A percentile compares a stretch with the other conserved stretches of the same genome.
Evolutionary conservation across 2,329 filamentous ascomycete genomes (phyloP).

Genomic region (Calonectria honghensis): DNA sequence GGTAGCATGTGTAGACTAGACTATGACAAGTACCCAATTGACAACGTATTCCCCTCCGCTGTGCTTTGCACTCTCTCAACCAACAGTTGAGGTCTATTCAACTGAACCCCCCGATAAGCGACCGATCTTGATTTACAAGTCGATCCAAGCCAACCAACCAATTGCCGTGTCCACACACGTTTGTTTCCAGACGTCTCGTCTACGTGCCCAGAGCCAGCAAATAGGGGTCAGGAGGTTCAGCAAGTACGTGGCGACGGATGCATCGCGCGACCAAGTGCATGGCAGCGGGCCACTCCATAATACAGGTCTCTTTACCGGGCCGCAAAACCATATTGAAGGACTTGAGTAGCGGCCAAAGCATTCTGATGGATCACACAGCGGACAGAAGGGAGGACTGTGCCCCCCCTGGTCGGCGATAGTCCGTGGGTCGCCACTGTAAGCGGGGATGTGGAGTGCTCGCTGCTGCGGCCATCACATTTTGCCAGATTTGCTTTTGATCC

Average conservation of each 20-base stretch:
- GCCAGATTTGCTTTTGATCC: neutral
- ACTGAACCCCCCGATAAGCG: neutral
- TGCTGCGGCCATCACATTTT: neutral
- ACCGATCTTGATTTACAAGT: neutral
- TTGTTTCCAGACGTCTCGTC: neutral
- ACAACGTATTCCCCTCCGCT: neutral
- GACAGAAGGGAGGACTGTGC: neutral
- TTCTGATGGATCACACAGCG: neutral
- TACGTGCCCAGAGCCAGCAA: neutral
- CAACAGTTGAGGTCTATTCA: neutral
- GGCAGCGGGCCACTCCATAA: neutral
- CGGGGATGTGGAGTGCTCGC: neutral
- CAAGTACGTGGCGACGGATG: conserved; percentile 4
- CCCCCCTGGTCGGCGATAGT: neutral
- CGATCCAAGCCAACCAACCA: neutral
- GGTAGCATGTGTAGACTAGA: conserved; percentile 30
- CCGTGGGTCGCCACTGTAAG: neutral
- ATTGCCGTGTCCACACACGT: accelerated
- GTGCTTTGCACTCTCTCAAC: neutral
- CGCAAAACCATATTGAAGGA: neutral
- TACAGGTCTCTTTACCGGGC: neutral
- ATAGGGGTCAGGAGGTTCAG: neutral
- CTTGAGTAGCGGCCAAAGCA: neutral
- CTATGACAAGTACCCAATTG: conserved; percentile 11
- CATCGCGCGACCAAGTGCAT: neutral